Evolutionary conservation across 225 moss, liverwort and hornwort genomes (phyloP).

Genomic region (Asterella californica): DNA sequence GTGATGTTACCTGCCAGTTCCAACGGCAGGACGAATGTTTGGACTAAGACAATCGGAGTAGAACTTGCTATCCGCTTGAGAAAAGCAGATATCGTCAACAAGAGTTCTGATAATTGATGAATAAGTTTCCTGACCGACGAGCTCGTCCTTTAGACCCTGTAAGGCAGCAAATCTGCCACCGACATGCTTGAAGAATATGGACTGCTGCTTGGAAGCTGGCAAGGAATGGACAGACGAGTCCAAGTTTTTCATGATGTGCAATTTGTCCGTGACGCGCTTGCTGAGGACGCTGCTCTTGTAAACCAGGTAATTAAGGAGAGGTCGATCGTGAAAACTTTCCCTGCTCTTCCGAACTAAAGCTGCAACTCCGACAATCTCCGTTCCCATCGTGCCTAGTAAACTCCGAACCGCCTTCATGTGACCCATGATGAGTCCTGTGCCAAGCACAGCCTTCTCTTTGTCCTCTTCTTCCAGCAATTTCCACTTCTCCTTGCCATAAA

Average conservation of each 20-base stretch:
- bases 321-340: constrained; percentile 63
- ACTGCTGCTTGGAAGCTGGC: constrained; percentile 56
- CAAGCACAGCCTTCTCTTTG: constrained; percentile 51
- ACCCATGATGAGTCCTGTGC: constrained; percentile 59
- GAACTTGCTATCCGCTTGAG: constrained; percentile 1
- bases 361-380: constrained; percentile 70
- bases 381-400: constrained; percentile 58
- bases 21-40: background rate
- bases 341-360: constrained; percentile 62
- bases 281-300: constrained; percentile 74
- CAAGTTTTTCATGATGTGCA: constrained; percentile 46
- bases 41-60: constrained; percentile 26
- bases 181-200: constrained; percentile 50
- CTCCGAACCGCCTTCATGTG: constrained; percentile 48
- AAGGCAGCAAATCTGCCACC: constrained; percentile 36
- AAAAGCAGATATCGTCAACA: constrained; percentile 31
- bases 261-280: constrained; percentile 53
- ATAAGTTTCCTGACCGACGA: background rate
- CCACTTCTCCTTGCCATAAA: constrained; percentile 63
- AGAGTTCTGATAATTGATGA: constrained; percentile 4
- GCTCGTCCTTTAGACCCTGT: constrained; percentile 37
- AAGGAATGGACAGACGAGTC: constrained; percentile 61
- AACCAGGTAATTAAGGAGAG: constrained; percentile 67
- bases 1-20: no score
- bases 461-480: constrained; percentile 57